These are phyloP conservation scores for Acacia concinna DNA, from an alignment of 331 rosid genomes.

Conservation along the genomic window DNA sequence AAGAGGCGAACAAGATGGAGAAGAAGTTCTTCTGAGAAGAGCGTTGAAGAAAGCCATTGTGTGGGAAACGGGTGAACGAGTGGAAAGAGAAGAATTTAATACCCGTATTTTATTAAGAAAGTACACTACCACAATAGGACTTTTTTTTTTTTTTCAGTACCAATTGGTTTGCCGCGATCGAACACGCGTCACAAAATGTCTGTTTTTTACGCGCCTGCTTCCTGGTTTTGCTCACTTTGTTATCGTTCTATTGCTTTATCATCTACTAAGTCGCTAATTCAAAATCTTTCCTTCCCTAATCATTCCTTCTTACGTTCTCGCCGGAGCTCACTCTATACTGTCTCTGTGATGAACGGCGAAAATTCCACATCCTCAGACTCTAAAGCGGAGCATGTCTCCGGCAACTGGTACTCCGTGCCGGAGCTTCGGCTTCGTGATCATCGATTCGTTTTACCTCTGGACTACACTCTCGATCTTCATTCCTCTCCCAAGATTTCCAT, in stretches of 20 bases:
- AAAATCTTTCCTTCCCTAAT: constrained; percentile 18
- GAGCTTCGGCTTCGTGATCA: constrained; percentile 87
- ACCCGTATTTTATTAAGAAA: not conserved
- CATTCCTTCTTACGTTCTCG: constrained; percentile 28
- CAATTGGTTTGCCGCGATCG: not conserved
- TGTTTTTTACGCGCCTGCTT: constrained; percentile 52
- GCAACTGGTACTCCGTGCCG: constrained; percentile 80
- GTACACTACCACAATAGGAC: no score
- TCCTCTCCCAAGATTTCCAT: constrained; percentile 63
- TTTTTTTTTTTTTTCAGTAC: no score
- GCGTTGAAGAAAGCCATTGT: not conserved
- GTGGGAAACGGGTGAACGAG: not conserved
- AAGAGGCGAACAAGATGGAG: not conserved
- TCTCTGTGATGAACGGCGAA: constrained; percentile 40
- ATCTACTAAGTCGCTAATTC: constrained; percentile 13
- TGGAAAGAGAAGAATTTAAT: not conserved
- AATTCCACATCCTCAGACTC: constrained; percentile 6
- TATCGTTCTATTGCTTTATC: constrained; percentile 8
- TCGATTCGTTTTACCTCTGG: constrained; percentile 69
- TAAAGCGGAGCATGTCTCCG: constrained; percentile 55
- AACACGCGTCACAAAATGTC: constrained; percentile 46
- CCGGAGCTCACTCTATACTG: constrained; percentile 12
- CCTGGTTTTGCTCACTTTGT: constrained; percentile 34
- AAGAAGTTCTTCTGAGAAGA: not conserved
- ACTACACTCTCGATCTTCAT: constrained; percentile 46